Percentiles rank a stretch among this genome's conserved stretches.
These are phyloP conservation scores for Brassica incana DNA, from an alignment of 345 rosid species.

Conservation along the genomic window DNA sequence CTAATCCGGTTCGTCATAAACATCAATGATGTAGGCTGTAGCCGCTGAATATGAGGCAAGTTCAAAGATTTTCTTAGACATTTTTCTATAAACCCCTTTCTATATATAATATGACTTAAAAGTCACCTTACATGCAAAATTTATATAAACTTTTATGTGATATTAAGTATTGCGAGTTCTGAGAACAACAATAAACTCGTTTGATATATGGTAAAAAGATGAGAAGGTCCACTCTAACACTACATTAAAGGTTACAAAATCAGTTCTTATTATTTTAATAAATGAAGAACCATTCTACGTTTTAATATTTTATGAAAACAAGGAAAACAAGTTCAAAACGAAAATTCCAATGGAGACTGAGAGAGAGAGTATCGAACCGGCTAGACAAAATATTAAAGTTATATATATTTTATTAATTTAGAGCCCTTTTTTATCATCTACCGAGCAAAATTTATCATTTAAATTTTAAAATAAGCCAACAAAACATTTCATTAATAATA, in stretches of 20 bases:
- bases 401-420: too few species aligned
- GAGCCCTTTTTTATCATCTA: too few species aligned
- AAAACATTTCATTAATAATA: too few species aligned
- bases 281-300: background rate
- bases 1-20: background rate
- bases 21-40: background rate
- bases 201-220: background rate
- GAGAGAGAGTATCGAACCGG: too few species aligned
- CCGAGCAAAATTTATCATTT: too few species aligned
- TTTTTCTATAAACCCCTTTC: background rate
- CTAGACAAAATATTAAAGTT: background rate
- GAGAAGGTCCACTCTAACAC: background rate
- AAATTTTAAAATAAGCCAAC: too few species aligned
- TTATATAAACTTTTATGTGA: too few species aligned
- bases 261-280: too few species aligned
- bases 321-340: background rate
- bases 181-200: background rate
- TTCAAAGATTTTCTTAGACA: background rate
- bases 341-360: background rate
- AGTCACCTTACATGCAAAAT: background rate
- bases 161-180: background rate
- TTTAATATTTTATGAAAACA: background rate
- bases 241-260: background rate
- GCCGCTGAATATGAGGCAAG: conserved; percentile 7
- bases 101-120: background rate